phyloP scores from a whole-genome alignment of 331 rosid species.

The Phaseolus coccineus region DNA sequence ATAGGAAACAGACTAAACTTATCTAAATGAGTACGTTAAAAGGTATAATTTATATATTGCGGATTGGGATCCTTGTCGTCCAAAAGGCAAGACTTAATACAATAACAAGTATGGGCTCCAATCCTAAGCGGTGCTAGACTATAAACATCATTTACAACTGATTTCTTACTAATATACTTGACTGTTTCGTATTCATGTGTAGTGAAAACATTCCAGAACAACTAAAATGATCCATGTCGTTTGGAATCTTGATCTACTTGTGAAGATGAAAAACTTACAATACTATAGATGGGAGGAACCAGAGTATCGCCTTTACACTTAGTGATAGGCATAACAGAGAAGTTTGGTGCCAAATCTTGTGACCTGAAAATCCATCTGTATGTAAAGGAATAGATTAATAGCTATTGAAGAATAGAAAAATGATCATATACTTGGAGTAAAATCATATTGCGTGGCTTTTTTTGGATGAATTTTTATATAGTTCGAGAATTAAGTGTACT shows the following conservation, averaged over 20 bases:
- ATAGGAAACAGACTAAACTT: not conserved
- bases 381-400: conserved; percentile 36
- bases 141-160: conserved; percentile 1
- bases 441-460: not conserved
- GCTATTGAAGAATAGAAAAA: conserved; percentile 24
- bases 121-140: not conserved
- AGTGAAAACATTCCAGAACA: conserved; percentile 2
- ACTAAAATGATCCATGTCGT: not conserved
- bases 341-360: conserved; percentile 82
- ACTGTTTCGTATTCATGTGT: conserved; percentile 9
- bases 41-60: not conserved
- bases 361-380: conserved; percentile 96
- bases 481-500: conserved; percentile 32
- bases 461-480: not conserved
- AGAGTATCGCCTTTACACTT: conserved; percentile 61
- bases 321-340: conserved; percentile 83
- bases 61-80: too few species aligned
- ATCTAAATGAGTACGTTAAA: not conserved
- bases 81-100: not conserved
- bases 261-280: conserved; percentile 62
- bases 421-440: not conserved
- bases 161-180: not conserved
- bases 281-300: conserved; percentile 86
- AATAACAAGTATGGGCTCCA: conserved; percentile 1
- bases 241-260: conserved; percentile 20